Evolutionary conservation across 352 stramenopile genomes (phyloP).

Genomic region (Phytophthora pisi): DNA sequence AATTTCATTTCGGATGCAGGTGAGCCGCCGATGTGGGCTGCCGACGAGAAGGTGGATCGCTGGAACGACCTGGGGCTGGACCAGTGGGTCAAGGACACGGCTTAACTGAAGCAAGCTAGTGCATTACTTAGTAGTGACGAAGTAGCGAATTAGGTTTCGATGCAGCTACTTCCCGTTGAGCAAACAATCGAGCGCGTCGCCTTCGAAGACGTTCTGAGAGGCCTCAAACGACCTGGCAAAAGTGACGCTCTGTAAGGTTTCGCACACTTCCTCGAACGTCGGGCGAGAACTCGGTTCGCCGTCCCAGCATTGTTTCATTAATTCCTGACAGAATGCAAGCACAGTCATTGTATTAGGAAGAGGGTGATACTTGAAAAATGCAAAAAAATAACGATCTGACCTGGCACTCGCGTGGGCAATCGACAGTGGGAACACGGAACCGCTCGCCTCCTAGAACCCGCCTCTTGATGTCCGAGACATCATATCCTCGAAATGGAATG

Average conservation of each 20-base stretch:
- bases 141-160: neutral
- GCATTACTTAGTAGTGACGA: neutral
- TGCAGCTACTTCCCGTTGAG: constrained; percentile 42
- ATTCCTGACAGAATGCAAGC: constrained; percentile 36
- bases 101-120: constrained; percentile 17
- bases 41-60: constrained; percentile 68
- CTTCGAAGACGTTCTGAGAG: constrained; percentile 47
- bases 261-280: constrained; percentile 67
- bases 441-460: constrained; percentile 77
- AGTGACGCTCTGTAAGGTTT: constrained; percentile 42
- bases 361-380: neutral
- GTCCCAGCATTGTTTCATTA: constrained; percentile 78
- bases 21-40: constrained; percentile 54
- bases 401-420: constrained; percentile 67
- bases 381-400: constrained; percentile 22
- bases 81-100: constrained; percentile 54
- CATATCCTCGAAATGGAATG: constrained; percentile 77
- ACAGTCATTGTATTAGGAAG: neutral
- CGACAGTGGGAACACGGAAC: constrained; percentile 75
- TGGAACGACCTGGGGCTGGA: constrained; percentile 86
- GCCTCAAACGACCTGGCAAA: constrained; percentile 39
- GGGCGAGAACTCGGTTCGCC: constrained; percentile 53
- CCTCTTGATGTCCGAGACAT: constrained; percentile 71
- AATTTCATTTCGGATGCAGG: constrained; percentile 29
- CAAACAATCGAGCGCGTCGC: constrained; percentile 65